phyloP scores from a whole-genome alignment of 1,284 basidiomycete genomes.

The Ustilago esculenta region DNA sequence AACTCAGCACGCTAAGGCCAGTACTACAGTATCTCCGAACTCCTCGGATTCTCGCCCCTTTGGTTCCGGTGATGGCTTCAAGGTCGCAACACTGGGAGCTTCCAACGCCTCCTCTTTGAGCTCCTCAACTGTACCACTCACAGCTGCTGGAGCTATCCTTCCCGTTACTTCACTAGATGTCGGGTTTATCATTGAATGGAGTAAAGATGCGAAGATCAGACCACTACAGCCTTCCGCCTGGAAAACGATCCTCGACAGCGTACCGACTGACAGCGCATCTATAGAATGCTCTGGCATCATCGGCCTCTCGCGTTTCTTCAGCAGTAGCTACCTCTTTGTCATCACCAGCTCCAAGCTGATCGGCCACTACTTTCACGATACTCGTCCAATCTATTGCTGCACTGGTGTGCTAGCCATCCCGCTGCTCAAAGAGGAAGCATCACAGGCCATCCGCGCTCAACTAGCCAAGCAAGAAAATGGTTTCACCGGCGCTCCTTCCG shows the following conservation, averaged over 20 bases:
- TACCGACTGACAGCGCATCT: slow-evolving; percentile 7
- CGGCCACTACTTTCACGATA: slow-evolving; percentile 53
- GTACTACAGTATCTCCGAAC: slow-evolving; percentile 7
- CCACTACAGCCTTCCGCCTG: slow-evolving; percentile 22
- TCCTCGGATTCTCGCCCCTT: slow-evolving; percentile 5
- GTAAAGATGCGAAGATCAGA: slow-evolving; percentile 29
- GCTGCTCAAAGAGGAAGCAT: slow-evolving; percentile 37
- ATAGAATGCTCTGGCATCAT: slow-evolving; percentile 48
- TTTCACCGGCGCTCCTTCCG: not conserved
- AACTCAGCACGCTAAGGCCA: slow-evolving; percentile 15
- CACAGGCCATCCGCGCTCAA: slow-evolving; percentile 28
- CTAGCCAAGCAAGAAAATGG: slow-evolving; percentile 13
- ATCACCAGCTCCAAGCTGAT: slow-evolving; percentile 51
- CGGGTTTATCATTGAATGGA: slow-evolving; percentile 44
- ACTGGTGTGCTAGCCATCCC: slow-evolving; percentile 55
- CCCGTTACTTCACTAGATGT: slow-evolving; percentile 31
- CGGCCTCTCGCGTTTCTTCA: slow-evolving; percentile 52
- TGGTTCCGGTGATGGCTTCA: slow-evolving; percentile 44
- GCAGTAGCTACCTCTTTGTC: slow-evolving; percentile 57
- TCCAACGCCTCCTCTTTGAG: slow-evolving; percentile 13
- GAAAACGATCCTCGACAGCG: slow-evolving; percentile 11
- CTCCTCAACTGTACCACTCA: slow-evolving; percentile 1
- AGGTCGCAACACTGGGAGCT: slow-evolving; percentile 31
- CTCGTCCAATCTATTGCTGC: slow-evolving; percentile 52
- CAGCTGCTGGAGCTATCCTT: slow-evolving; percentile 5